Evolutionary conservation across 352 stramenopile genomes (phyloP), one percentile per base, ranked within the genome.

Genomic region (Sclerospora graminicola): DNA sequence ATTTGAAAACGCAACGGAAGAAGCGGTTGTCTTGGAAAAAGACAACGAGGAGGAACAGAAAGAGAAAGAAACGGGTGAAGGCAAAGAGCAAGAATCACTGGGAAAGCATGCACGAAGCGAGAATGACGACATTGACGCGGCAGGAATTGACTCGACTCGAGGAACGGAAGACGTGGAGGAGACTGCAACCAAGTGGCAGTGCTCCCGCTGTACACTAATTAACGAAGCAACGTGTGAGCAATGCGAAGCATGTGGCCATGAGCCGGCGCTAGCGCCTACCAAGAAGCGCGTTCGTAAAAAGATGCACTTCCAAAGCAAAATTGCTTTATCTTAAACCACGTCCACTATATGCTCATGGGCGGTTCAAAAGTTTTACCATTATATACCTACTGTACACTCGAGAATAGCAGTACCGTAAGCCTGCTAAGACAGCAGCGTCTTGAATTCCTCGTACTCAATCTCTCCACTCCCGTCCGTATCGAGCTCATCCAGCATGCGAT

Each of bases 361-460:
- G 30, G 48, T 45, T 47, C 31, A 28, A 31, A 44, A 42, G 23
- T 41, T 45, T 8, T 13, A 16, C 34, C 11, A 28, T 20, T 30
- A 20, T 29, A 23, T n/a, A 23, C 21, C 23, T 21, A 44, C 16
- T 6, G 5, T 19, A 24, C 24, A 43, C 14, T 37, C n/a, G n/a
- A 44, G 21, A 7, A 10, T 28, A 39, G 28, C 29, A 26, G 24
- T 15, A 8, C 31, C 3, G 32, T 23, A 10, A 10, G 16, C 14
- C 2, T 10, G 27, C 43, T 79, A 78, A 5, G 82, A 95, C 10
- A 97, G 57, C 45, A 98, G 66, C 9, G 84, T 76, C 45, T 96
- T 97, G 67, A 98, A 97, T 62, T 98, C 93, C 26, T 97, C 85
- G 71, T 96, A 97, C 57, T 98, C 89, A 41, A 97, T 97, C 64